Conservation (phyloP, 2,329 filamentous ascomycete genomes). For the Fusarium oligoseptatum region DNA sequence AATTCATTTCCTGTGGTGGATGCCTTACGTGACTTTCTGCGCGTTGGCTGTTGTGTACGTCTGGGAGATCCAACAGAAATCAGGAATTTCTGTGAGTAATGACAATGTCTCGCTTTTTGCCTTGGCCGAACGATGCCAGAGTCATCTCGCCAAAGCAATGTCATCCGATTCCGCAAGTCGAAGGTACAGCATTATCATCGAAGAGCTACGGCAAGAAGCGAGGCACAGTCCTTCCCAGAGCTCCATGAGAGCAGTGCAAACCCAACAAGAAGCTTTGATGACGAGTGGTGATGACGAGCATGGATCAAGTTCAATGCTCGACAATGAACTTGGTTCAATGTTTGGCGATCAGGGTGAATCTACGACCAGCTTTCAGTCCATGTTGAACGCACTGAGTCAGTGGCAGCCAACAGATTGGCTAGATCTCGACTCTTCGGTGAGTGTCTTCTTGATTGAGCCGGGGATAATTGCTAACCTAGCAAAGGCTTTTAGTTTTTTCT, state of each 20-base stretch:
- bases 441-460: background rate
- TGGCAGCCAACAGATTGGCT: slow-evolving; percentile 12
- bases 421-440: slow-evolving; percentile 1
- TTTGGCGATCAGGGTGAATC: background rate
- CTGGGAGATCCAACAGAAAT: slow-evolving; percentile 62
- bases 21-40: slow-evolving; percentile 66
- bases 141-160: slow-evolving; percentile 55
- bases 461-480: background rate
- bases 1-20: slow-evolving; percentile 66
- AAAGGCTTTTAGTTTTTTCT: slow-evolving; percentile 4
- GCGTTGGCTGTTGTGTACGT: slow-evolving; percentile 67
- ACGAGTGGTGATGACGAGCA: background rate
- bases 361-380: slow-evolving; percentile 1
- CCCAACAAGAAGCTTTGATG: background rate
- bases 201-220: slow-evolving; percentile 58
- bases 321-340: background rate
- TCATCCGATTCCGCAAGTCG: slow-evolving; percentile 58
- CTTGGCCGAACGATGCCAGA: slow-evolving; percentile 61
- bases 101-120: slow-evolving; percentile 49
- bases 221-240: slow-evolving; percentile 5
- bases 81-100: slow-evolving; percentile 7
- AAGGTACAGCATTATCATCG: slow-evolving; percentile 65
- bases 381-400: slow-evolving; percentile 5
- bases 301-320: background rate
- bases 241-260: background rate